Conservation (phyloP, 805 yeast genomes). For the Zygotorulaspora florentina region DNA sequence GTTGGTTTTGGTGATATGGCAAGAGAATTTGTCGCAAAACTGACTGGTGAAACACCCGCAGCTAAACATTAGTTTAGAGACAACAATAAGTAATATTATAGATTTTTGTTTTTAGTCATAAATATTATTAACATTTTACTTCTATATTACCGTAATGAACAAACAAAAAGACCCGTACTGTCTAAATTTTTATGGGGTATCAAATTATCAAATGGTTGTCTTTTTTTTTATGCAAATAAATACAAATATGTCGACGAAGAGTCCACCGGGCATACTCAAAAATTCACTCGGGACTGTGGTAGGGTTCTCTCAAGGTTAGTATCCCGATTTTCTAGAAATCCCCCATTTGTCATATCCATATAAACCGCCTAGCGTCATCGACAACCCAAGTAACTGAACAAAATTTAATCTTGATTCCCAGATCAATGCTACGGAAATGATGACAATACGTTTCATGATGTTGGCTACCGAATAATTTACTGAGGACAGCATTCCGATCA, state of each 20-base stretch:
- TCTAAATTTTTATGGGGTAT: background rate
- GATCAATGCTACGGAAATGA: constrained; percentile 59
- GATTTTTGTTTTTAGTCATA: background rate
- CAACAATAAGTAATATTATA: background rate
- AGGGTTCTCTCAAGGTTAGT: constrained; percentile 4
- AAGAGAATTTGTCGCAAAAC: constrained; percentile 58
- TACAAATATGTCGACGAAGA: background rate
- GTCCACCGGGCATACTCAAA: too few species aligned
- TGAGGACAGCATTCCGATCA: constrained; percentile 67
- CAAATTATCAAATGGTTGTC: background rate
- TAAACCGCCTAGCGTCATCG: constrained; percentile 55
- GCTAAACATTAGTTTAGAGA: constrained; percentile 30
- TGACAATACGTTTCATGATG: constrained; percentile 67
- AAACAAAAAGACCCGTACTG: background rate
- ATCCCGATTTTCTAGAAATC: constrained; percentile 20
- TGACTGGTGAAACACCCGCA: constrained; percentile 56
- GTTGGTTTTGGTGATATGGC: constrained; percentile 97
- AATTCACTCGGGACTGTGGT: background rate
- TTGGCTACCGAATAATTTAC: constrained; percentile 77
- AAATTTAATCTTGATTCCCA: constrained; percentile 51
- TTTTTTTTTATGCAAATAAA: background rate
- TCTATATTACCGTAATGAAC: background rate
- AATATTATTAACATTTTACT: background rate
- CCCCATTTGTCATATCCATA: constrained; percentile 75
- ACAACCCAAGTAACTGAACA: constrained; percentile 49